Evolutionary conservation across 2,329 filamentous ascomycete genomes (phyloP), one percentile per base, ranked within the genome.

Genomic region (Westerdykella sp.): DNA sequence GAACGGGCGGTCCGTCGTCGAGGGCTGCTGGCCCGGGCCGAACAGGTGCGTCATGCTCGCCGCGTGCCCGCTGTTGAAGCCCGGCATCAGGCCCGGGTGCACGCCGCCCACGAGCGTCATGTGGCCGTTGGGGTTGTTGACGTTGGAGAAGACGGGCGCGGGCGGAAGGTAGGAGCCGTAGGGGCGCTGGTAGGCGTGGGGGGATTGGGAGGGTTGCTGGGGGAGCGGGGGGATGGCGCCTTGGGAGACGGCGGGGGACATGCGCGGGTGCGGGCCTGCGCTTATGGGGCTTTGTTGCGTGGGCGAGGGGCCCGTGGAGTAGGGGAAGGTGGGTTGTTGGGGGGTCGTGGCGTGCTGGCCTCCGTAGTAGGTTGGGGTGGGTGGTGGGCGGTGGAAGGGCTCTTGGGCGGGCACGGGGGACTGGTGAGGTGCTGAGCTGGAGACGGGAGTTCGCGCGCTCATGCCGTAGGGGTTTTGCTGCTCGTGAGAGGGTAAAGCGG

Each of bases 1-100:
- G 74, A 95, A 97, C 0, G 93, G 93, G 5, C 91, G 81, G 55
- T 97, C 91, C 44, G 85, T 83, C 22, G 77, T 73, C 9, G 75
- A 71, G 15, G 72, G 69, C 48, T 75, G 59, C 49, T 75, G 76
- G 37, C 70, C 69, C 23, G 64, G 65, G 12, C 73, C 73, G 48
- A 78, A 74, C 50, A 76, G 72, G 44, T 73, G 72, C 47, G 87
- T 86, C 67, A 90, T 78, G 50, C 80, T 81, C 50, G 69, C 80
- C 56, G 68, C 75, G 67, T 75, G 83, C 63, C 70, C 79, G 61
- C 71, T 82, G 67, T 80, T 81, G 65, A 78, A 82, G 5, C 63
- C 73, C 5, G 73, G 67, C 55, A 80, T 73, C 67, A 86, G 76
- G 2, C 71, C 72, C 5, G 73, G 68, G 34, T 74, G 75, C 63